These are phyloP conservation scores for Gypsophila paniculata DNA, from an alignment of 179 eudicot species.

Conservation along the genomic window DNA sequence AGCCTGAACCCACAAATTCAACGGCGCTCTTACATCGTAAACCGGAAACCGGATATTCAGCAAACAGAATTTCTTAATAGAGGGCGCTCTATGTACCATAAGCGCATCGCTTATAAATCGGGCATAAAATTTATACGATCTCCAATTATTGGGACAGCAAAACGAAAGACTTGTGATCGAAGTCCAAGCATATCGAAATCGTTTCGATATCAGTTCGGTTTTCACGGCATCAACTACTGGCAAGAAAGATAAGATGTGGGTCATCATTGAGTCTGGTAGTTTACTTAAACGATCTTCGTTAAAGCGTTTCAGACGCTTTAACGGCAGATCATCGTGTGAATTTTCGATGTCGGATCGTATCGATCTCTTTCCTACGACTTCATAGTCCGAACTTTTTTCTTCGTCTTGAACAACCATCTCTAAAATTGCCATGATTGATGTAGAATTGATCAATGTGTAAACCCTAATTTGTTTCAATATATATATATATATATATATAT, in stretches of 20 bases:
- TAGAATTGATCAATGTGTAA: too few species aligned
- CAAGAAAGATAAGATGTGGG: constrained; percentile 2
- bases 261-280: background rate
- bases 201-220: constrained; percentile 7
- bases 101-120: background rate
- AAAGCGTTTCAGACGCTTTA: background rate
- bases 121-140: background rate
- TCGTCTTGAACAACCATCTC: background rate
- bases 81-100: background rate
- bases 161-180: background rate
- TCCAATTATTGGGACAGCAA: background rate
- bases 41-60: background rate
- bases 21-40: background rate
- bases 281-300: background rate
- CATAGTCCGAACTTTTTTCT: background rate
- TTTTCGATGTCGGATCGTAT: background rate
- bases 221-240: background rate
- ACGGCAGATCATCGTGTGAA: background rate
- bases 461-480: too few species aligned
- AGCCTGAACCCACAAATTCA: background rate
- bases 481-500: too few species aligned
- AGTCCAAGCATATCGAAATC: background rate
- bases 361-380: background rate
- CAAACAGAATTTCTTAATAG: background rate
- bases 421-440: too few species aligned